phyloP scores from a whole-genome alignment of 257 asterid genomes.

The Solanum tarapatanum region DNA sequence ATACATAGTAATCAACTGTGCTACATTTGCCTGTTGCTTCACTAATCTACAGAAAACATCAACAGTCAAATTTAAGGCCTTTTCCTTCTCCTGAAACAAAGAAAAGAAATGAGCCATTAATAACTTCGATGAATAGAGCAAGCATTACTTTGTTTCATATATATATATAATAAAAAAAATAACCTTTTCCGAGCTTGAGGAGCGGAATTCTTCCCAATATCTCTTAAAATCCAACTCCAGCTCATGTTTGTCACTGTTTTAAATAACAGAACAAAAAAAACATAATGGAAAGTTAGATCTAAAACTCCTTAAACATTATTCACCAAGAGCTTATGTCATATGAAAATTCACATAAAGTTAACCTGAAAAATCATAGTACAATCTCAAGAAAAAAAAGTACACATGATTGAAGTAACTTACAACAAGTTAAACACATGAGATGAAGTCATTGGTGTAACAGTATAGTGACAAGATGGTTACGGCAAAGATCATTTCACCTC shows the following conservation, averaged over 20 bases:
- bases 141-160: not conserved
- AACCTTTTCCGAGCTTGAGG: constrained; percentile 63
- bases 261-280: not conserved
- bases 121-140: not conserved
- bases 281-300: not conserved
- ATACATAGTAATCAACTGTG: constrained; percentile 81
- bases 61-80: constrained; percentile 82
- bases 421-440: not conserved
- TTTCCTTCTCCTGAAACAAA: constrained; percentile 86
- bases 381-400: not conserved
- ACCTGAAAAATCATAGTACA: not conserved
- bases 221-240: constrained; percentile 94
- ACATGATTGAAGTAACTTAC: not conserved
- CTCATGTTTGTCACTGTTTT: constrained; percentile 54
- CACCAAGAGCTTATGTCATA: not conserved
- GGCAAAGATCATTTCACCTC: not conserved
- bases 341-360: not conserved
- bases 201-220: constrained; percentile 93
- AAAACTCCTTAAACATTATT: not conserved
- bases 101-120: constrained; percentile 16
- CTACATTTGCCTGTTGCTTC: constrained; percentile 78
- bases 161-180: not conserved
- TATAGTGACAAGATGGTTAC: not conserved
- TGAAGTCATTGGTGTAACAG: not conserved
- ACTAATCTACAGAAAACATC: constrained; percentile 95